Conservation (phyloP, 495 filamentous ascomycete species). For the Penicillium salamii region DNA sequence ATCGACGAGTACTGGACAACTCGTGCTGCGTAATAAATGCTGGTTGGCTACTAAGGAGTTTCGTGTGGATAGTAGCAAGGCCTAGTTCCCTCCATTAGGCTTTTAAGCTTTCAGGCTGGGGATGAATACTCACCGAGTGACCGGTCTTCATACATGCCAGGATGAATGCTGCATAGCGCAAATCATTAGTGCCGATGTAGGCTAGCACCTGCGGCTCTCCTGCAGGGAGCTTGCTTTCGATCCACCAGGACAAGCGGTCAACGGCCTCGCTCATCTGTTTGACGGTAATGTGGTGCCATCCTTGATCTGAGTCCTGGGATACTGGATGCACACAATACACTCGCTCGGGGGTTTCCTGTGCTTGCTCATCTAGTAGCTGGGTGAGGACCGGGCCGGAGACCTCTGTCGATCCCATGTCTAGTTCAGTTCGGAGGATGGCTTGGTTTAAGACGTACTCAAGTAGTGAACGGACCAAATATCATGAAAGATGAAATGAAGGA, state of each 20-base stretch:
- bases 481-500: too few species aligned
- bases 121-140: slow-evolving; percentile 8
- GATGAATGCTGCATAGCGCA: slow-evolving; percentile 21
- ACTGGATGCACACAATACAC: slow-evolving; percentile 43
- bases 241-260: slow-evolving; percentile 50
- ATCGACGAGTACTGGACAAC: slow-evolving; percentile 32
- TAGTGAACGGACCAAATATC: too few species aligned
- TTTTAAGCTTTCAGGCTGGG: too few species aligned
- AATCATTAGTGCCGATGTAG: slow-evolving; percentile 32
- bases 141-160: slow-evolving; percentile 26
- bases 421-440: not conserved
- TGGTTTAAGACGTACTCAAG: not conserved
- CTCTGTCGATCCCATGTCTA: not conserved
- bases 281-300: slow-evolving; percentile 49
- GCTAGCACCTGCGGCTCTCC: slow-evolving; percentile 19
- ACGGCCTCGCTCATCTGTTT: slow-evolving; percentile 47
- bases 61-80: slow-evolving; percentile 32
- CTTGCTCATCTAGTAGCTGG: slow-evolving; percentile 43
- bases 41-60: slow-evolving; percentile 36
- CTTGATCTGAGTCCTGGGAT: slow-evolving; percentile 40
- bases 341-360: slow-evolving; percentile 31
- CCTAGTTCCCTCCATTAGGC: slow-evolving; percentile 8
- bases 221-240: slow-evolving; percentile 34
- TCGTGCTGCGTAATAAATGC: slow-evolving; percentile 26
- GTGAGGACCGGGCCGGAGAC: not conserved